These are phyloP conservation scores for Populus simonii DNA, from an alignment of 345 rosid species.

Conservation along the genomic window DNA sequence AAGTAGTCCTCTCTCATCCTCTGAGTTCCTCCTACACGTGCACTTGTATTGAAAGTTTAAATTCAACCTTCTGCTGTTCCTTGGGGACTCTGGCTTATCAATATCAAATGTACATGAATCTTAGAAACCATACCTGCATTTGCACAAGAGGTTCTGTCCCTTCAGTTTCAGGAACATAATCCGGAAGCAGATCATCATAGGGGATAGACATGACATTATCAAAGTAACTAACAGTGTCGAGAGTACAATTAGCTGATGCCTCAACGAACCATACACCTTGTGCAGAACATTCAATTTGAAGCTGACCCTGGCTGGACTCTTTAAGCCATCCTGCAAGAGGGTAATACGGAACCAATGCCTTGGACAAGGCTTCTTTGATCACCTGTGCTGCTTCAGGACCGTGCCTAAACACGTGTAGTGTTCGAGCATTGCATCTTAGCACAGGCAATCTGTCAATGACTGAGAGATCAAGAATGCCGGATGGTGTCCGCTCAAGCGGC, in stretches of 20 bases:
- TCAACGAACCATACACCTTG: slow-evolving; percentile 50
- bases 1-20: too few species aligned
- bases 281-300: slow-evolving; percentile 46
- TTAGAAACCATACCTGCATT: slow-evolving; percentile 48
- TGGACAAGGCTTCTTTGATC: slow-evolving; percentile 46
- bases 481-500: slow-evolving; percentile 41
- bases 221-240: slow-evolving; percentile 37
- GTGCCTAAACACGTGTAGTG: slow-evolving; percentile 42
- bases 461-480: slow-evolving; percentile 38
- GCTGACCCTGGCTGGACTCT: slow-evolving; percentile 27
- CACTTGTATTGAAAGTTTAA: background rate
- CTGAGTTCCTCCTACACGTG: too few species aligned
- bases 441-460: slow-evolving; percentile 45
- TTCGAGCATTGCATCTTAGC: slow-evolving; percentile 51
- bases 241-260: slow-evolving; percentile 37
- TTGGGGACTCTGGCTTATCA: background rate
- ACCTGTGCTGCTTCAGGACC: slow-evolving; percentile 43
- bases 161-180: slow-evolving; percentile 25
- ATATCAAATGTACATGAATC: background rate
- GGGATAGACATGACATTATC: slow-evolving; percentile 31
- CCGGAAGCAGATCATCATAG: slow-evolving; percentile 46
- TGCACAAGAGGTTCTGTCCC: slow-evolving; percentile 53
- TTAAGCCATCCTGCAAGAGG: slow-evolving; percentile 55
- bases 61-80: background rate
- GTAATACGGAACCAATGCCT: slow-evolving; percentile 54